Evolutionary conservation across 208 protist genomes (phyloP).

Genomic region (Leishmania aethiopica): DNA sequence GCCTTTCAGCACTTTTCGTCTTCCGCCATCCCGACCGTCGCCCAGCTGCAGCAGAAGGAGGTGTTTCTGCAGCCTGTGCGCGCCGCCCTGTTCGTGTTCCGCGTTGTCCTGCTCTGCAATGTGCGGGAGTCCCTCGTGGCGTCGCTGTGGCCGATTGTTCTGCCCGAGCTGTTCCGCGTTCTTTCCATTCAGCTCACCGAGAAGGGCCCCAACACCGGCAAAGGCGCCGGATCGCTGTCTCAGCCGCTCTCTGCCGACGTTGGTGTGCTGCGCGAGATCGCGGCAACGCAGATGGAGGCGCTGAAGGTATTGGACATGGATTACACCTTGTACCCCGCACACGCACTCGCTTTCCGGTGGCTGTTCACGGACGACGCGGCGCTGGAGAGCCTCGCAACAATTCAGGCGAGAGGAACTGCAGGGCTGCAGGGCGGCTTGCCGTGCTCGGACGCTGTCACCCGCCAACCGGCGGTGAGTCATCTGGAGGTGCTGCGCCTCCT

Average conservation of each 20-base stretch:
- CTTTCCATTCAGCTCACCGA: slow-evolving; percentile 1
- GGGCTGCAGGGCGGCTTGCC: not conserved
- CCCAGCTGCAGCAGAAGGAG: slow-evolving; percentile 24
- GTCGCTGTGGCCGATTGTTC: slow-evolving; percentile 54
- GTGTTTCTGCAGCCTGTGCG: slow-evolving; percentile 36
- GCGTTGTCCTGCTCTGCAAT: slow-evolving; percentile 52
- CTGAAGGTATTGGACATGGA: slow-evolving; percentile 63
- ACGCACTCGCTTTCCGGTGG: slow-evolving; percentile 31
- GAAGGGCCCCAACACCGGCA: not conserved
- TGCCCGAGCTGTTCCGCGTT: slow-evolving; percentile 39
- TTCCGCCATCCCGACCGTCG: slow-evolving; percentile 8
- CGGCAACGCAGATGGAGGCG: slow-evolving; percentile 57
- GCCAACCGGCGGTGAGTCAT: slow-evolving; percentile 11
- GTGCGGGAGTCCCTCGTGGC: slow-evolving; percentile 29
- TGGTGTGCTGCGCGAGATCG: slow-evolving; percentile 34
- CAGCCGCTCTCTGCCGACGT: not conserved
- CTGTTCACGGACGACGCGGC: slow-evolving; percentile 35
- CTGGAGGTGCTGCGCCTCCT: slow-evolving; percentile 26
- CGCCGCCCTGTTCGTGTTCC: slow-evolving; percentile 56
- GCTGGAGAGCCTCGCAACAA: slow-evolving; percentile 2
- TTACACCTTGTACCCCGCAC: slow-evolving; percentile 45
- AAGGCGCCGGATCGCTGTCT: not conserved
- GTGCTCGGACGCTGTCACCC: not conserved
- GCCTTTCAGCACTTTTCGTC: slow-evolving; percentile 34
- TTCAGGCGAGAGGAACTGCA: slow-evolving; percentile 3